Evolutionary conservation across 139 green algal species (phyloP), one percentile per base, ranked within the genome.

Genomic region (Marvania coccoides): DNA sequence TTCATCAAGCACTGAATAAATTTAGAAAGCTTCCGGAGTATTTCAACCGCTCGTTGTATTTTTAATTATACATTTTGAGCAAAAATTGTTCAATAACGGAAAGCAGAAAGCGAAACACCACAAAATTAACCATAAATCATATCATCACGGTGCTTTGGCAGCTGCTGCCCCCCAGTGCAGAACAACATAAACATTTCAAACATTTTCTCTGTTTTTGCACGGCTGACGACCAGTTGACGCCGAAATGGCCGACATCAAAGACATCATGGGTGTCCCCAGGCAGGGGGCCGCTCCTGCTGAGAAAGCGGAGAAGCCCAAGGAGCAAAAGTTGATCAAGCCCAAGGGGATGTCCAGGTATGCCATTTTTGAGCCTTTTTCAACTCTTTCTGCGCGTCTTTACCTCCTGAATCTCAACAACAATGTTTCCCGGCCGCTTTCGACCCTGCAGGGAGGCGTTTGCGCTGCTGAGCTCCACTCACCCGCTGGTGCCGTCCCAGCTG

Each of bases 381-480:
- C 28, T 9, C 9, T 19, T 9, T 35, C 29, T 35, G 51, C 10
- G 28, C 51, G 28, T 9, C 29, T 9, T 9, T 9, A 9, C 28
- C 51, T 19, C 29, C 51, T 47, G 7, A 42, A 51, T 7, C 56
- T 42, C 31, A 42, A 24, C 42, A 47, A 28, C 24, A 19, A 5
- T 12, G 19, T 5, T n/a, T 15, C 9, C 46, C 46, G n/a, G n/a
- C n/a, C 6, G 31, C 47, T 9, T 59, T 59, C 48, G 68, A 81
- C 47, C 86, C 72, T 88, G 77, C 67, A 74, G 90, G 4, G 90
- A 97, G 64, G 91, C 90, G 0, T 96, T 95, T 69, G 89, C 87
- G 8, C 70, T 97, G 57, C 67, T 97, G 28, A 86, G 85, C 24
- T 75, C 71, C 34, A 83, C 77, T 29, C 90, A 96, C 61, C 90